Evolutionary conservation across 2,329 filamentous ascomycete species (phyloP).

Genomic region (Coniochaeta prunicola): DNA sequence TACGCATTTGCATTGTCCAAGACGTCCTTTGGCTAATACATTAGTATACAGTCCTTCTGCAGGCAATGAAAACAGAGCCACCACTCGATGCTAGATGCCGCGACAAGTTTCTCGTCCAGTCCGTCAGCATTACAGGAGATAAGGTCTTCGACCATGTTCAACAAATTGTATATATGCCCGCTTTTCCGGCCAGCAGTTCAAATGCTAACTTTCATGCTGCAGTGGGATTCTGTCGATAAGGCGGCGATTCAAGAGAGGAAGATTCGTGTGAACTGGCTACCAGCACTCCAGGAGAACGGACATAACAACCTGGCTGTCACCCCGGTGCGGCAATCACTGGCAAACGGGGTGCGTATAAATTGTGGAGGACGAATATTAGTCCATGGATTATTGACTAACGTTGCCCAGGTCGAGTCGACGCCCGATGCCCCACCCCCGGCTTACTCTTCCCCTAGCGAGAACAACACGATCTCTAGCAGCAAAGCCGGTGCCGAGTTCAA

Average conservation of each 20-base stretch:
- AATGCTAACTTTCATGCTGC: conserved; percentile 16
- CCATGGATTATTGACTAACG: not conserved
- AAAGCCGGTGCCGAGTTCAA: conserved; percentile 9
- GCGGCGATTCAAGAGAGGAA: conserved; percentile 82
- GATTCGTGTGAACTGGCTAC: conserved; percentile 83
- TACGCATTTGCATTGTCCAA: no score
- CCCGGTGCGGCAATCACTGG: conserved; percentile 17
- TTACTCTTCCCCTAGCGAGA: conserved; percentile 23
- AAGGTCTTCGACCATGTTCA: conserved; percentile 77
- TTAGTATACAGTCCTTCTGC: conserved; percentile 65
- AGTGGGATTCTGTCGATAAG: conserved; percentile 80
- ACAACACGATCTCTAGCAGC: conserved; percentile 13
- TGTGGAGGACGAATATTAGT: not conserved
- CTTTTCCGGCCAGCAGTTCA: conserved; percentile 4
- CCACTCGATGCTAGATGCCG: conserved; percentile 80
- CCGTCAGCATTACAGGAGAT: conserved; percentile 73
- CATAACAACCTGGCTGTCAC: conserved; percentile 16
- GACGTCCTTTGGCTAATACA: not conserved
- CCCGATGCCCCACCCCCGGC: conserved; percentile 21
- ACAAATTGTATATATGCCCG: conserved; percentile 58
- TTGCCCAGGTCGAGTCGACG: conserved; percentile 20
- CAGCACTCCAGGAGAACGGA: conserved; percentile 41
- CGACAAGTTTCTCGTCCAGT: conserved; percentile 97
- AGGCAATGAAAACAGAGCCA: conserved; percentile 96
- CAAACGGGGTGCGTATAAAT: conserved; percentile 20